phyloP scores from a whole-genome alignment of 495 filamentous ascomycete genomes.

The Hyaloscypha finlandica region DNA sequence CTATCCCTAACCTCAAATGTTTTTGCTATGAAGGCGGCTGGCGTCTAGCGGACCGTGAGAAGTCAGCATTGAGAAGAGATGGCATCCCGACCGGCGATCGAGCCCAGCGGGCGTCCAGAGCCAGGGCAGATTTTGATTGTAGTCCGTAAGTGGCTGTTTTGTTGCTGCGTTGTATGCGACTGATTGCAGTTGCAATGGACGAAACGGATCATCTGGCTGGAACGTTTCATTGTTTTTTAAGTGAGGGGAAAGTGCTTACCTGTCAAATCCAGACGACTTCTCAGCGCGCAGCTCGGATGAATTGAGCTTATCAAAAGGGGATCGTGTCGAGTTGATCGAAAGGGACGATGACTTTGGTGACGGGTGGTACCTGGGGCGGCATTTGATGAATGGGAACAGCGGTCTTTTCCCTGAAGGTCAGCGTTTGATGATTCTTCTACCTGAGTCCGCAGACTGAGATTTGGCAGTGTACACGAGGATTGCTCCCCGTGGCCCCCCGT shows the following conservation, averaged over 20 bases:
- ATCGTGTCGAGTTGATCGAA: slow-evolving; percentile 89
- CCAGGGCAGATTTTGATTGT: slow-evolving; percentile 73
- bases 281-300: slow-evolving; percentile 88
- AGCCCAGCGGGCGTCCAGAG: slow-evolving; percentile 46
- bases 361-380: slow-evolving; percentile 93
- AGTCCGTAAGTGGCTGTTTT: slow-evolving; percentile 63
- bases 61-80: slow-evolving; percentile 36
- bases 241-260: slow-evolving; percentile 14
- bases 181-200: slow-evolving; percentile 7
- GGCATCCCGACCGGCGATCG: slow-evolving; percentile 43
- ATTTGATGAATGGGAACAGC: slow-evolving; percentile 69
- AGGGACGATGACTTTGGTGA: slow-evolving; percentile 97
- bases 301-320: slow-evolving; percentile 81
- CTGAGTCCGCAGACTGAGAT: slow-evolving; percentile 15
- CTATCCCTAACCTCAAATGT: slow-evolving; percentile 23
- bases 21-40: slow-evolving; percentile 9
- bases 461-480: slow-evolving; percentile 54
- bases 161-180: slow-evolving; percentile 6
- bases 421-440: slow-evolving; percentile 27
- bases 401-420: slow-evolving; percentile 91
- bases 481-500: slow-evolving; percentile 44
- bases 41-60: slow-evolving; percentile 22
- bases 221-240: slow-evolving; percentile 18
- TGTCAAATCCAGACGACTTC: slow-evolving; percentile 70
- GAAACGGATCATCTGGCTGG: slow-evolving; percentile 6